A percentile compares a stretch with the other conserved stretches of the same genome.
Conservation (phyloP, 305 asterid species). For the Fraxinus dipetala region DNA sequence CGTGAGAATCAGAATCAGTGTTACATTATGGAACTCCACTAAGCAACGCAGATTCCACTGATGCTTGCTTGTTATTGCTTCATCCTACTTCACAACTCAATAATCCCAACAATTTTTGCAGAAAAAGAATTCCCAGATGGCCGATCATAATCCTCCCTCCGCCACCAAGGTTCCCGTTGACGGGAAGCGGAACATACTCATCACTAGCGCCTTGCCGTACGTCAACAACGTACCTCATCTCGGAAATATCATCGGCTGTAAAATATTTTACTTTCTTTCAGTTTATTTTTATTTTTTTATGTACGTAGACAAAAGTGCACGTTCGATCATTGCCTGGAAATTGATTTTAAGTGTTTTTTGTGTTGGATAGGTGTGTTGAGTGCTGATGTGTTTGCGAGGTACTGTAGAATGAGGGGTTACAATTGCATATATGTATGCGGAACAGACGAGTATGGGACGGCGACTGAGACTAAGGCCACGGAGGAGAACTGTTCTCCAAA, state of each 20-base stretch:
- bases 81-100: background rate
- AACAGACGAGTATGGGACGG: conserved; percentile 65
- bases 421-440: conserved; percentile 54
- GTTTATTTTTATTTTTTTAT: background rate
- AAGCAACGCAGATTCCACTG: background rate
- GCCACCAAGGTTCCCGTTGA: conserved; percentile 55
- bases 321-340: background rate
- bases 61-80: background rate
- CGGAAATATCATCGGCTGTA: conserved; percentile 94
- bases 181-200: conserved; percentile 74
- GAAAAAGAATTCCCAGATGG: conserved; percentile 25
- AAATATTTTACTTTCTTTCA: background rate
- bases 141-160: conserved; percentile 31
- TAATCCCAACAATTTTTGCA: background rate
- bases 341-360: background rate
- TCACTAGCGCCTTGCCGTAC: conserved; percentile 90
- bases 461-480: conserved; percentile 63
- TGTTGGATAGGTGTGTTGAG: conserved; percentile 73
- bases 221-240: conserved; percentile 95
- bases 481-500: conserved; percentile 51
- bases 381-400: conserved; percentile 90
- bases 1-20: background rate
- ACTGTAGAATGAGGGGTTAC: conserved; percentile 62
- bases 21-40: background rate
- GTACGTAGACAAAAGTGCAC: background rate